Conservation (phyloP, 225 moss, liverwort and hornwort genomes). For the Antitrichia curtipendula region DNA sequence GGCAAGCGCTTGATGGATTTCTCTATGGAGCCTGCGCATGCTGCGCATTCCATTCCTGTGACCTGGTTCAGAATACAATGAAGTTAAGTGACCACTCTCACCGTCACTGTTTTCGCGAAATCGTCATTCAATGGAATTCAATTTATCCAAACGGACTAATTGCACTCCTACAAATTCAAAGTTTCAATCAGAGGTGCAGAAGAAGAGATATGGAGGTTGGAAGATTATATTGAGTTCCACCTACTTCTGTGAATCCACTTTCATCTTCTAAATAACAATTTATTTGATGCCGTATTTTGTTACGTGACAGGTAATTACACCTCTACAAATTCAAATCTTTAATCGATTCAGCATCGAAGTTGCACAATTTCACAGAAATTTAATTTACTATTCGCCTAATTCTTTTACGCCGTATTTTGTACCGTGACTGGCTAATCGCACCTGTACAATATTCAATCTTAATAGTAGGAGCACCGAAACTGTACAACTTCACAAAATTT, state of each 20-base stretch:
- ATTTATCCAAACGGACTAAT: not conserved
- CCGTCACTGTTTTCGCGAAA: not conserved
- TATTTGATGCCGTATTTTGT: not conserved
- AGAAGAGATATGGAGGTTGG: not conserved
- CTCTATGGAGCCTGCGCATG: constrained; percentile 85
- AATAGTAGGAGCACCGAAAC: not conserved
- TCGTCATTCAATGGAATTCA: not conserved
- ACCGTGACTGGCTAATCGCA: not conserved
- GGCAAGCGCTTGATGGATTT: constrained; percentile 85
- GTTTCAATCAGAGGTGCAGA: not conserved
- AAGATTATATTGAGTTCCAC: not conserved
- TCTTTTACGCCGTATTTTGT: no score
- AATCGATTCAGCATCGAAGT: not conserved
- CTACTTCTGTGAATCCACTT: not conserved
- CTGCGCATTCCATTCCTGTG: constrained; percentile 88
- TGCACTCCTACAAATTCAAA: not conserved
- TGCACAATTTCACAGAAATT: not conserved
- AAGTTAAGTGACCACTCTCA: not conserved
- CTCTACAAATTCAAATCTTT: not conserved
- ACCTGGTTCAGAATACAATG: constrained; percentile 21
- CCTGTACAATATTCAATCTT: not conserved
- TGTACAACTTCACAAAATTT: not conserved
- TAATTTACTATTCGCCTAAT: not conserved
- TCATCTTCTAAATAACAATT: not conserved
- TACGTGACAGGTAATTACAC: not conserved